Evolutionary conservation across 2,329 filamentous ascomycete species (phyloP), one percentile per base, ranked within the genome.

Genomic region (Penicillium brevicompactum): DNA sequence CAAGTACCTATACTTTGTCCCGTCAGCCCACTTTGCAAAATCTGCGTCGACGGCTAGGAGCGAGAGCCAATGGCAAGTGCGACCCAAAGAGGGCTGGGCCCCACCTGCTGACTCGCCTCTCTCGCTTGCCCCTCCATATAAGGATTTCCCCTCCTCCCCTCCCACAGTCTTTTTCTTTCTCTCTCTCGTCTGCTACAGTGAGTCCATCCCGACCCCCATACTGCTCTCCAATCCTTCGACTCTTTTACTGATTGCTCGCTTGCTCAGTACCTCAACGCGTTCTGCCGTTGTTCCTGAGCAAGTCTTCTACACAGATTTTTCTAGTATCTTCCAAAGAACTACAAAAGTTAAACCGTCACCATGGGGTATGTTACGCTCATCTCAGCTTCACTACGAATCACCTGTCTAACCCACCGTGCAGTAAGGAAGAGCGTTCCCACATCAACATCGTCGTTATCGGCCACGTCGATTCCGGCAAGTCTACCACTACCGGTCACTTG

Each of bases 401-500:
- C 37, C 49, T 21, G 31, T 27, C 48, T 46, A 14, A 32, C 11
- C 21, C 14, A 30, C 27, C 40, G 52, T 56, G 71, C 76, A 93
- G 92, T 90, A 97, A 91, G 86, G 87, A 96, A 76, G 90, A 93
- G 67, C 96, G 96, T 89, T 83, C 80, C 82, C 93, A 97, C 82
- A 91, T 97, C 82, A 92, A 92, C 90, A 89, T 96, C 82, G 92
- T 96, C 83, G 92, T 96, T 81, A 96, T 96, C 87, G 92, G 92
- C 86, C 93, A 96, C 88, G 92, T 96, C 91, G 92, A 96, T 84
- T 96, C 92, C 81, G 93, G 92, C 84, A 97, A 97, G 89, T 96
- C 92, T 72, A 97, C 92, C 80, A 97, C 92, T 81, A 90, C 88
- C 72, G 87, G 88, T 81, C 88, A 93, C 86, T 88, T 99, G 88